phyloP scores from a whole-genome alignment of 2,329 filamentous ascomycete genomes.

The Penicillium sp. region DNA sequence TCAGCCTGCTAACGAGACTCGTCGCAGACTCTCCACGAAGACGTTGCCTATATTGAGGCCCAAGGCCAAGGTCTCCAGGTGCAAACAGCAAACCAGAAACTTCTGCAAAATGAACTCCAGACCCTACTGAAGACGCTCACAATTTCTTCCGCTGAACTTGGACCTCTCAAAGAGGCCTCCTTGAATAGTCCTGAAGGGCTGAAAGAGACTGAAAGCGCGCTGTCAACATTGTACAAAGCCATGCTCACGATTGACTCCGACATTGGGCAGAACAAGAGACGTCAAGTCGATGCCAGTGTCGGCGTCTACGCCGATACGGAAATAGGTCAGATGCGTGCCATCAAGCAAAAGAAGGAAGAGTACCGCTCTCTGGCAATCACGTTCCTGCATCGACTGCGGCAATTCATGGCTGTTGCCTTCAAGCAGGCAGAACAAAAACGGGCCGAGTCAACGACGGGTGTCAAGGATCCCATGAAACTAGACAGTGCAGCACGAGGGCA shows the following conservation, averaged over 20 bases:
- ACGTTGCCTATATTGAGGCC: conserved; percentile 95
- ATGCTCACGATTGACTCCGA: conserved; percentile 90
- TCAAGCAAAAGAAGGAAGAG: conserved; percentile 90
- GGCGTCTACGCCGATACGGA: conserved; percentile 69
- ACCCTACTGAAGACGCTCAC: conserved; percentile 86
- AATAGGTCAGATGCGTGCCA: conserved; percentile 79
- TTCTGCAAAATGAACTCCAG: conserved; percentile 84
- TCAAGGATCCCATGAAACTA: conserved; percentile 54
- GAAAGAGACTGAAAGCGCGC: conserved; percentile 69
- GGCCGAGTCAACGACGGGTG: conserved; percentile 50
- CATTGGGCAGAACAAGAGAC: conserved; percentile 56
- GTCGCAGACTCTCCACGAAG: conserved; percentile 78
- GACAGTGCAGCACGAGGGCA: conserved; percentile 67
- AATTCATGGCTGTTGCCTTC: conserved; percentile 79
- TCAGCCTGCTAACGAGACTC: conserved; percentile 22
- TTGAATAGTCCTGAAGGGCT: conserved; percentile 68
- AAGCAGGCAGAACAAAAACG: conserved; percentile 69
- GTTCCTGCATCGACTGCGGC: conserved; percentile 75
- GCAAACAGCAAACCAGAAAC: conserved; percentile 93
- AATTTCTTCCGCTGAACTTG: conserved; percentile 72
- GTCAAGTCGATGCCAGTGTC: conserved; percentile 46
- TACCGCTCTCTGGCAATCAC: conserved; percentile 71
- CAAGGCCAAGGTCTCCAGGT: conserved; percentile 96
- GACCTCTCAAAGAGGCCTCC: conserved; percentile 67
- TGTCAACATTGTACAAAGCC: conserved; percentile 82